Percentiles rank a stretch among this genome's conserved stretches.
Evolutionary conservation across 73 alveolate species (phyloP).

Genomic region (Tetrahymena malaccensis): DNA sequence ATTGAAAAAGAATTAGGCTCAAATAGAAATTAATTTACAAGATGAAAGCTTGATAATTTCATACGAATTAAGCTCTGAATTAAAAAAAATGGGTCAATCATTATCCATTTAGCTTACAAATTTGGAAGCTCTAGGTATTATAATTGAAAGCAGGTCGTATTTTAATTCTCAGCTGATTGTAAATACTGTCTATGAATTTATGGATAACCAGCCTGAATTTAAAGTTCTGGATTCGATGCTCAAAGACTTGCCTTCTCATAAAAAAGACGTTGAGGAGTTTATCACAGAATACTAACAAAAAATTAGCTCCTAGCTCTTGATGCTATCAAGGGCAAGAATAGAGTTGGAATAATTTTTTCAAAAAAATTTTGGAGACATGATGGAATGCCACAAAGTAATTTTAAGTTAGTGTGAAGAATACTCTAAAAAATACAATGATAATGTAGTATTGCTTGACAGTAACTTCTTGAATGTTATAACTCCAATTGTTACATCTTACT

Average conservation of each 20-base stretch:
- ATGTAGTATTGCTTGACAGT: not conserved
- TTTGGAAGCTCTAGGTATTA: not conserved
- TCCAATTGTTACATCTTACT: not conserved
- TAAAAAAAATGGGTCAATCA: not conserved
- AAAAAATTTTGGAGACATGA: not conserved
- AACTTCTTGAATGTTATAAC: not conserved
- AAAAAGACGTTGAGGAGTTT: not conserved
- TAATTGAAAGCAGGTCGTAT: not conserved
- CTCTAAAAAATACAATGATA: not conserved
- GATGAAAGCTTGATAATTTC: not conserved
- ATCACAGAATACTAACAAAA: not conserved
- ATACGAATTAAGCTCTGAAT: not conserved
- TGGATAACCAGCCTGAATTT: not conserved
- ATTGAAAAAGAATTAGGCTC: not conserved
- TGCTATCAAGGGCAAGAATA: not conserved
- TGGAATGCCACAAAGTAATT: not conserved
- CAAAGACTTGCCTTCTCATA: not conserved
- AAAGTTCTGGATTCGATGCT: not conserved
- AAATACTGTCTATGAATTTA: not conserved
- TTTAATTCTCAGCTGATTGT: not conserved
- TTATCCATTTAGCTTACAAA: not conserved
- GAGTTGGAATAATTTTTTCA: not conserved
- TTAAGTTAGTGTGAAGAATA: not conserved
- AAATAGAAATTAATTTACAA: not conserved
- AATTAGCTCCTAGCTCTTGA: not conserved